phyloP scores from a whole-genome alignment of 1,284 basidiomycete genomes.

The Moesziomyces sp. region DNA sequence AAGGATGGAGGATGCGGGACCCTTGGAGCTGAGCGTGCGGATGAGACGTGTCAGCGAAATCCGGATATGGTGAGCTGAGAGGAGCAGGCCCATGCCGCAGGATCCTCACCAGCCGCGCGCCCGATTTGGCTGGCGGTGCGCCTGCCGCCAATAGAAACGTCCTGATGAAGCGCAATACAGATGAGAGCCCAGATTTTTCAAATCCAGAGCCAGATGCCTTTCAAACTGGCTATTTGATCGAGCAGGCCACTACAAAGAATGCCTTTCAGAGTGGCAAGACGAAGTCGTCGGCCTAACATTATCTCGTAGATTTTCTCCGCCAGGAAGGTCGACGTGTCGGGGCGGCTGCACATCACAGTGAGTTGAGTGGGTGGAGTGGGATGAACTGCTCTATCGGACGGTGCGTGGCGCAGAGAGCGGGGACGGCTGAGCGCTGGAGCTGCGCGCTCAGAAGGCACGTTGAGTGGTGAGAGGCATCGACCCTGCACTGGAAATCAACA shows the following conservation, averaged over 20 bases:
- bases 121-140: conserved; percentile 15
- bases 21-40: conserved; percentile 3
- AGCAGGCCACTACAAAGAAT: too few relatives aligned
- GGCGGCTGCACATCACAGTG: too few relatives aligned
- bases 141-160: conserved; percentile 3
- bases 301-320: too few relatives aligned
- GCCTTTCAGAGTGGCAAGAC: too few relatives aligned
- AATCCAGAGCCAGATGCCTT: not conserved
- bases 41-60: conserved; percentile 26
- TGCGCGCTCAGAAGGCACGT: too few relatives aligned
- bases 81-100: conserved; percentile 19
- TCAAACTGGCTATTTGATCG: not conserved
- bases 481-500: conserved; percentile 7
- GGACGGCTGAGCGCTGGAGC: too few relatives aligned
- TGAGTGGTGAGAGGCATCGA: not conserved
- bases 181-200: too few relatives aligned
- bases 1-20: conserved; percentile 14
- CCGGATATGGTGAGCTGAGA: conserved; percentile 12
- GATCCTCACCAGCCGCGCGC: not conserved
- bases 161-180: too few relatives aligned
- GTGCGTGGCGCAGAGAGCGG: too few relatives aligned
- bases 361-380: not conserved
- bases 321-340: conserved; percentile 3
- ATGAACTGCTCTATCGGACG: not conserved
- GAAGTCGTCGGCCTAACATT: not conserved